Conservation (phyloP, 2,329 filamentous ascomycete genomes). For the Paecilomyces formosus region DNA sequence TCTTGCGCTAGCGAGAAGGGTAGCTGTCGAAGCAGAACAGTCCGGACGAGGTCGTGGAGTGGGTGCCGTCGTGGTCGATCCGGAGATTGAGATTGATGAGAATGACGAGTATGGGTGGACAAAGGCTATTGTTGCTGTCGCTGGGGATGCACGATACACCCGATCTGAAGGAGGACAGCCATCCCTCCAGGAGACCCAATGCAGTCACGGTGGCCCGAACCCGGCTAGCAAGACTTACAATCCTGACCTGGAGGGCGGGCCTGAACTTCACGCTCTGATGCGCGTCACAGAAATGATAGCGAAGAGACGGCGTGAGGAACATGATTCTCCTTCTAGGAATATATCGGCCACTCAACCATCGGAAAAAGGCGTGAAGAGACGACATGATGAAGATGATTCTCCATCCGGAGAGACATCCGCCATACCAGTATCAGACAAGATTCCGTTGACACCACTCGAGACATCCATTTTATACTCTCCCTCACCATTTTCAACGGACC, state of each 20-base stretch:
- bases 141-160: constrained; percentile 36
- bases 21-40: constrained; percentile 30
- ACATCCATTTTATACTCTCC: constrained; percentile 37
- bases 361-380: constrained; percentile 32
- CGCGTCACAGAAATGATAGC: constrained; percentile 36
- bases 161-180: constrained; percentile 19
- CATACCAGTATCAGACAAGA: not conserved
- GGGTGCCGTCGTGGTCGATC: constrained; percentile 40
- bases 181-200: constrained; percentile 13
- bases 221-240: constrained; percentile 17
- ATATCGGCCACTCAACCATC: not conserved
- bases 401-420: not conserved
- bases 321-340: not conserved
- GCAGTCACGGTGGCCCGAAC: constrained; percentile 14
- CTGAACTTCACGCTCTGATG: constrained; percentile 41
- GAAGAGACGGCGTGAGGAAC: constrained; percentile 28
- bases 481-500: not conserved
- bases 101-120: constrained; percentile 20
- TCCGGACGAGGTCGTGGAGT: constrained; percentile 31
- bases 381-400: constrained; percentile 17
- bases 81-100: constrained; percentile 22
- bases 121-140: constrained; percentile 36
- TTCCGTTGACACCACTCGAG: constrained; percentile 36
- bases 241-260: constrained; percentile 33
- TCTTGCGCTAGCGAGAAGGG: constrained; percentile 29